Evolutionary conservation across 768 basidiomycete species (phyloP).

Genomic region (Phlebiopsis gigantea): DNA sequence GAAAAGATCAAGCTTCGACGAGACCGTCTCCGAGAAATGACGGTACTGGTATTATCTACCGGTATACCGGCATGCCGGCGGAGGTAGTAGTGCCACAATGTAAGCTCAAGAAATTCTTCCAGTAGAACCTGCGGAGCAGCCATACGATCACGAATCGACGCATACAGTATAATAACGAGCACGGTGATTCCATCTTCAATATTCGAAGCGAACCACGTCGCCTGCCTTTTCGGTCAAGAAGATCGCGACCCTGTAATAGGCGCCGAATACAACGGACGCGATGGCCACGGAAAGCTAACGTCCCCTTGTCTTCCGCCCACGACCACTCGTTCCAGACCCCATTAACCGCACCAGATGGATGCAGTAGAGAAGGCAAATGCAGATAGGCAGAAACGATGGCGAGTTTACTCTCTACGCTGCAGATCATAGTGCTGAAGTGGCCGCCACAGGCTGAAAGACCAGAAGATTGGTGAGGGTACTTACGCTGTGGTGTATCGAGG

Average conservation of each 20-base stretch:
- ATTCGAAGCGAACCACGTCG: background rate
- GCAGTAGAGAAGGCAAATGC: slow-evolving; percentile 76
- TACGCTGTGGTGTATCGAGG: slow-evolving; percentile 97
- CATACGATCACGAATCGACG: background rate
- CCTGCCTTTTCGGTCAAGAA: background rate
- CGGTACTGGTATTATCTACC: no score
- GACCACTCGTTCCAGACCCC: background rate
- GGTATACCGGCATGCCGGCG: no score
- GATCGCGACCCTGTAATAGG: background rate
- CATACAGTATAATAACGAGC: background rate
- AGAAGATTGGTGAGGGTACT: slow-evolving; percentile 86
- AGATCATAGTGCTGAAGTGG: background rate
- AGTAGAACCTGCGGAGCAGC: background rate
- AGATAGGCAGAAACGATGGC: slow-evolving; percentile 70
- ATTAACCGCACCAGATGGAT: slow-evolving; percentile 48
- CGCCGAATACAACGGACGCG: background rate
- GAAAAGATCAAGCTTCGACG: no score
- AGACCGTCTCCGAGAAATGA: no score
- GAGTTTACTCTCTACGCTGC: background rate
- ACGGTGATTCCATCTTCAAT: background rate
- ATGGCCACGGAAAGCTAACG: background rate
- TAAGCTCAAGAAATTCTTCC: background rate
- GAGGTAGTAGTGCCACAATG: background rate
- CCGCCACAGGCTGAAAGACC: slow-evolving; percentile 62
- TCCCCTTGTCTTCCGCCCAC: background rate